Conservation (phyloP, 495 filamentous ascomycete species). For the Aspergillus carlsbadensis region DNA sequence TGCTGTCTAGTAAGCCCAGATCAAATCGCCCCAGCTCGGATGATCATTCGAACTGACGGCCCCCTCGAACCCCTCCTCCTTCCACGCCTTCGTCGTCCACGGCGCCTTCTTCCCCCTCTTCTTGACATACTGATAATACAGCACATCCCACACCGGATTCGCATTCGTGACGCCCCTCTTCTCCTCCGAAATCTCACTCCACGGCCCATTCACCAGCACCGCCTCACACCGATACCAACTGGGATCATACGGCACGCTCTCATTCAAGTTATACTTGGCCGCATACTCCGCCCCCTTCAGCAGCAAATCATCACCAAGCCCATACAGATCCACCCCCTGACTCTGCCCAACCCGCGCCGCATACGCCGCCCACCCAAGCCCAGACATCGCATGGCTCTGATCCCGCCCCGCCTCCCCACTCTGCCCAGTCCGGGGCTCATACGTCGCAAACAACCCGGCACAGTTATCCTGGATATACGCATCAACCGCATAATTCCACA, state of each 20-base stretch:
- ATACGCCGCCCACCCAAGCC: conserved; percentile 24
- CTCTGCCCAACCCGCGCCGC: conserved; percentile 27
- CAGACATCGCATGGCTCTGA: conserved; percentile 13
- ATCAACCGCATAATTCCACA: conserved; percentile 36
- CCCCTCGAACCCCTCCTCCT: conserved; percentile 4
- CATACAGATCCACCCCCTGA: conserved; percentile 34
- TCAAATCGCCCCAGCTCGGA: conserved; percentile 11
- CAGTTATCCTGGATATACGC: conserved; percentile 31
- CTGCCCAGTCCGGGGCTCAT: conserved; percentile 30
- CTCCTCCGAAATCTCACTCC: conserved; percentile 27
- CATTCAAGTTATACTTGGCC: conserved; percentile 32
- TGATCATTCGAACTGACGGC: conserved; percentile 1
- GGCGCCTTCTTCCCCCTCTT: background rate
- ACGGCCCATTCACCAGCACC: conserved; percentile 34
- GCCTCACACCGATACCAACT: conserved; percentile 36
- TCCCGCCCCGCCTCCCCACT: conserved; percentile 15
- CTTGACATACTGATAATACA: conserved; percentile 10
- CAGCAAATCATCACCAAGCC: conserved; percentile 27
- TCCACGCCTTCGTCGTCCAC: background rate
- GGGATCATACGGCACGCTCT: conserved; percentile 34
- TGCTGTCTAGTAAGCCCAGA: conserved; percentile 12
- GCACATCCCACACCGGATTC: conserved; percentile 13
- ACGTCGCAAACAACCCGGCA: conserved; percentile 21
- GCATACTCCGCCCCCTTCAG: conserved; percentile 35
- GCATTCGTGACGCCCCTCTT: conserved; percentile 24